Conservation (phyloP, 805 yeast species). For the Kodamaea lidongshanica region DNA sequence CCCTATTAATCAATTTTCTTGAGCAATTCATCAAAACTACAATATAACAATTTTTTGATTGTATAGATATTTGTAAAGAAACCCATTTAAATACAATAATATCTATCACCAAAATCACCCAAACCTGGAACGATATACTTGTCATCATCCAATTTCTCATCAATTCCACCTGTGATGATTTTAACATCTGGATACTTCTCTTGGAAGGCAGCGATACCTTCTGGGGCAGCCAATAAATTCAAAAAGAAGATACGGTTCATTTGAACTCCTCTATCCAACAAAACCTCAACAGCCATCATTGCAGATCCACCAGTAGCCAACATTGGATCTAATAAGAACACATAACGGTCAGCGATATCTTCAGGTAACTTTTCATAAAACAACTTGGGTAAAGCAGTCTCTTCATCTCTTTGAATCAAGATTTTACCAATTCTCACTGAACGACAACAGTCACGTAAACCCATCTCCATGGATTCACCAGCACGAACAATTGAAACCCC, state of each 20-base stretch:
- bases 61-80: no score
- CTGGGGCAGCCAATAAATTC: conserved; percentile 90
- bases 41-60: no score
- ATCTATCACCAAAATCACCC: conserved; percentile 98
- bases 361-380: conserved; percentile 93
- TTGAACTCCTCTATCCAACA: conserved; percentile 79
- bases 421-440: conserved; percentile 96
- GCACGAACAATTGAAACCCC: conserved; percentile 98
- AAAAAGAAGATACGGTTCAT: conserved; percentile 83
- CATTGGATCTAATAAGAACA: conserved; percentile 92
- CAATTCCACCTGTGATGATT: conserved; percentile 92
- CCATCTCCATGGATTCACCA: conserved; percentile 99
- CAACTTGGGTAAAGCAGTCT: conserved; percentile 86
- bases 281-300: conserved; percentile 91
- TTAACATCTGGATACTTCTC: conserved; percentile 75
- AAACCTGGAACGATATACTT: conserved; percentile 89
- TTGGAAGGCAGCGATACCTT: conserved; percentile 78
- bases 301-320: conserved; percentile 99
- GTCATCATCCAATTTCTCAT: conserved; percentile 75
- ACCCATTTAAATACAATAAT: conserved; percentile 81
- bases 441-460: conserved; percentile 93
- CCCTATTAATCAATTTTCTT: no score
- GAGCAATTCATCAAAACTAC: no score
- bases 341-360: conserved; percentile 83
- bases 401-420: conserved; percentile 95